Evolutionary conservation across 164 flowering plant genomes (phyloP).

Genomic region (Stephania japonica): DNA sequence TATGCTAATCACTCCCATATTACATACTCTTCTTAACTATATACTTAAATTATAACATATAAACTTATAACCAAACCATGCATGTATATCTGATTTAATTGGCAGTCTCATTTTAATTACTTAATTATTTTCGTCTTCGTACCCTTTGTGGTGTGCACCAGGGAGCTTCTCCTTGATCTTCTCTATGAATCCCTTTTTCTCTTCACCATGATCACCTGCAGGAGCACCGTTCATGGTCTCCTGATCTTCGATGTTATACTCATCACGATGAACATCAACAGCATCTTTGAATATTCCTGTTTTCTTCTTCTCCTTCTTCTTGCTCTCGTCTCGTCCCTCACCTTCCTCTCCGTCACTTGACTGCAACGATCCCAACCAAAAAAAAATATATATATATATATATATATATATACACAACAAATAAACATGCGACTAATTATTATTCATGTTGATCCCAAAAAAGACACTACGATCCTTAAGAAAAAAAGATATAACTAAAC

Average conservation of each 20-base stretch:
- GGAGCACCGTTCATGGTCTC: not conserved
- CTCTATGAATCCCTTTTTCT: constrained; percentile 7
- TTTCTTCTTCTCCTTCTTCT: constrained; percentile 61
- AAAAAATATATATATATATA: not conserved
- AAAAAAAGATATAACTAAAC: too few species aligned
- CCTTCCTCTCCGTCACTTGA: constrained; percentile 60
- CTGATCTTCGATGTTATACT: constrained; percentile 20
- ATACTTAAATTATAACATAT: too few species aligned
- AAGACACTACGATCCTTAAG: too few species aligned
- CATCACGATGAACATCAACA: constrained; percentile 13
- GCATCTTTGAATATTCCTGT: too few species aligned
- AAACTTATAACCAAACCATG: too few species aligned
- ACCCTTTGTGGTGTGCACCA: constrained; percentile 14
- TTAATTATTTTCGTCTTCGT: too few species aligned
- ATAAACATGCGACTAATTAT: too few species aligned
- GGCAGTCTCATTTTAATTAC: too few species aligned
- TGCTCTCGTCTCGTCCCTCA: constrained; percentile 34
- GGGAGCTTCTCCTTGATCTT: constrained; percentile 46
- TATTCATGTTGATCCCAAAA: too few species aligned
- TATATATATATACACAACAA: not conserved
- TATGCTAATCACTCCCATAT: not conserved
- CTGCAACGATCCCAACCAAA: constrained; percentile 22
- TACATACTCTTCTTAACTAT: not conserved
- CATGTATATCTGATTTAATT: too few species aligned
- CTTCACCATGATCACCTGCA: not conserved